phyloP scores from a whole-genome alignment of 2,329 filamentous ascomycete genomes.

The Xylaria sp. region DNA sequence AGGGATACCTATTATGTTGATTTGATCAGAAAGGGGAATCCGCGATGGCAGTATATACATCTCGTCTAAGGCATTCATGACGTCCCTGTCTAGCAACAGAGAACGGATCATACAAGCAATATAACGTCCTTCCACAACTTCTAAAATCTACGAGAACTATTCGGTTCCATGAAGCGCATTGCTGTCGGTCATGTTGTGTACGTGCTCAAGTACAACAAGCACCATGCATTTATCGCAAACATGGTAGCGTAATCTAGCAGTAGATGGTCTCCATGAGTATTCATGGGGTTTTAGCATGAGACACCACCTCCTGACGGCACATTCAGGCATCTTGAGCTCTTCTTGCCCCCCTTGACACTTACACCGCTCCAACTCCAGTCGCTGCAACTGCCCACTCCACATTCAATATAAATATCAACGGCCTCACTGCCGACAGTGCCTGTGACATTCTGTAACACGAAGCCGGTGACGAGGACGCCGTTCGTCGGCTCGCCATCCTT shows the following conservation, averaged over 20 bases:
- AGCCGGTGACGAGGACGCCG: slow-evolving; percentile 52
- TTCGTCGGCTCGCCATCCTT: slow-evolving; percentile 51
- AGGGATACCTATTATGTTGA: background rate
- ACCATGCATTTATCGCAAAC: background rate
- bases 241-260: background rate
- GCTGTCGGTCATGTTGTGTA: too few relatives aligned
- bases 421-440: slow-evolving; percentile 45
- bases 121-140: background rate
- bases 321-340: slow-evolving; percentile 66
- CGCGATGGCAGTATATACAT: slow-evolving; percentile 19
- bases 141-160: background rate
- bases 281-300: slow-evolving; percentile 28
- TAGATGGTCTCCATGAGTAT: background rate
- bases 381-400: slow-evolving; percentile 45
- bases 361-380: slow-evolving; percentile 46
- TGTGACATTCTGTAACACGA: slow-evolving; percentile 49
- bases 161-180: too few relatives aligned
- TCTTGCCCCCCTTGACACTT: slow-evolving; percentile 46
- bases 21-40: slow-evolving; percentile 8
- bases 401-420: slow-evolving; percentile 46
- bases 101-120: background rate
- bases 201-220: too few relatives aligned
- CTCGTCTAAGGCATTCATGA: background rate
- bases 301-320: slow-evolving; percentile 30
- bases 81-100: too few relatives aligned